Conservation (phyloP, 768 basidiomycete genomes). For the Pholiota microspora region DNA sequence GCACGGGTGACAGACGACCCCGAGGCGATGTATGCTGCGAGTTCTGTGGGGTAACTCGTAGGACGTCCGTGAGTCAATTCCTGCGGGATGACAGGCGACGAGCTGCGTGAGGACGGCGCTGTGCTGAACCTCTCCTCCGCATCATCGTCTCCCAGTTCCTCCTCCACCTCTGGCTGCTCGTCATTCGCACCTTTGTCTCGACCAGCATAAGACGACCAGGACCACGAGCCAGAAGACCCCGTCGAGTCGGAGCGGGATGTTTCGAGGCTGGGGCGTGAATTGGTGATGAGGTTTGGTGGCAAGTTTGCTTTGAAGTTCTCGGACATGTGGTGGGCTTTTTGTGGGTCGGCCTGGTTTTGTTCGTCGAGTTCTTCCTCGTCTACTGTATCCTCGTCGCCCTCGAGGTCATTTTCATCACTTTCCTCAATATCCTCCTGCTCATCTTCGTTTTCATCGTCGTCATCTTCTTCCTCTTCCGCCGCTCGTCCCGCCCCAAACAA, state of each 20-base stretch:
- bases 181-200: too few relatives aligned
- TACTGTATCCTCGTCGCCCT: conserved; percentile 21
- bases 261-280: neutral
- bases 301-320: too few relatives aligned
- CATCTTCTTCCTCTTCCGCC: conserved; percentile 30
- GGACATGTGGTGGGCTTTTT: too few relatives aligned
- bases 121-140: neutral
- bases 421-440: conserved; percentile 35
- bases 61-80: too few relatives aligned
- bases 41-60: neutral
- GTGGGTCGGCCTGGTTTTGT: conserved; percentile 3
- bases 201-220: too few relatives aligned
- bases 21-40: neutral
- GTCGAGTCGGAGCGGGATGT: neutral
- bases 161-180: too few relatives aligned
- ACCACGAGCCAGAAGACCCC: neutral
- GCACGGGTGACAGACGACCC: neutral
- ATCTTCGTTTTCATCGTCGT: conserved; percentile 31
- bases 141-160: too few relatives aligned
- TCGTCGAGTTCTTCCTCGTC: conserved; percentile 6
- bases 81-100: neutral
- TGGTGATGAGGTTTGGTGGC: too few relatives aligned
- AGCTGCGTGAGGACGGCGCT: neutral
- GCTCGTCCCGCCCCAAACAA: conserved; percentile 18
- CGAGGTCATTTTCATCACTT: conserved; percentile 25